Evolutionary conservation across 345 rosid genomes (phyloP), one percentile per base, ranked within the genome.

Genomic region (Linum trigynum): DNA sequence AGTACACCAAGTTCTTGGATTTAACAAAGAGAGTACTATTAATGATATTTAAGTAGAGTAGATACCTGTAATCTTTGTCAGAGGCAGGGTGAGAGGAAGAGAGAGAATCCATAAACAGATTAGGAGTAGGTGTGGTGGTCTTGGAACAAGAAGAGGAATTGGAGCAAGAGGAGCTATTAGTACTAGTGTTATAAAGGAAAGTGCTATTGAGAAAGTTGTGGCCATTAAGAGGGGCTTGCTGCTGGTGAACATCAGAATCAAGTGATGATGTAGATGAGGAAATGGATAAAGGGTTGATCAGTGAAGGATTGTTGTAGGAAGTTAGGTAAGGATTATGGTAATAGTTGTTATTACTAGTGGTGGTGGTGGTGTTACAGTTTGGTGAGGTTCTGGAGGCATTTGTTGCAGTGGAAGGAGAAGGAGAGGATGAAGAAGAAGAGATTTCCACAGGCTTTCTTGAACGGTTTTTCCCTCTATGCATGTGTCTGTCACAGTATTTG

Each of bases 51-150:
- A 23, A 23, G 56, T 9, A 2, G 56, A 23, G 5, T 3, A 65
- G 75, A 73, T 43, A 77, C 97, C 97, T 87, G 84, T 72, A 80
- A 72, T 83, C 85, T 72, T 78, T 80, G 61, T 80, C 77, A 65
- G 73, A 23, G 17, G 35, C 1, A 57, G 60, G 38, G 10, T 71
- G 78, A 58, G 77, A 69, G 74, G 79, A 75, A 62, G 82, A 55
- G 39, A 75, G 71, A 63, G 86, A 65, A 32, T 80, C 83, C 69
- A 85, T 39, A 72, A 79, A 80, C 65, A 76, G 77, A 69, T 77
- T 74, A 69, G 71, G 85, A 39, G 80, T 55, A 12, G 79, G 67
- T 67, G 32, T 9, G 3, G 56, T 73, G 68, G 61, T 74, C 12
- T 77, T 41, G 9, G 6, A 4, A 4, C 10, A 84, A 66, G 77